Evolutionary conservation across 2,329 filamentous ascomycete genomes (phyloP), one percentile per base, ranked within the genome.

Genomic region (Trichoderma citrinoviride): DNA sequence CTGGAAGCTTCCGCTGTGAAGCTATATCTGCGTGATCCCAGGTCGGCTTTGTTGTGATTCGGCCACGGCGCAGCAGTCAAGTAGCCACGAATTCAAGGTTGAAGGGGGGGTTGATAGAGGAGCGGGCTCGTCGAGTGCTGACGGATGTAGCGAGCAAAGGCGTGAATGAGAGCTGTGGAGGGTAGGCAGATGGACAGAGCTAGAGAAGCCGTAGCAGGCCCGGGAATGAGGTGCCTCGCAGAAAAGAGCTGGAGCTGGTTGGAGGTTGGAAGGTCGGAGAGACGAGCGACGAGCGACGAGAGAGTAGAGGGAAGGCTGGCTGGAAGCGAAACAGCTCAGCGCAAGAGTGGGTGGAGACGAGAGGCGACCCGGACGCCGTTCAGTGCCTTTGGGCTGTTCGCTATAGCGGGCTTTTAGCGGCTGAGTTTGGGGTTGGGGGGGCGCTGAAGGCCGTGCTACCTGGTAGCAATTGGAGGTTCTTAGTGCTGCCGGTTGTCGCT

Each of bases 271-370:
- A 41, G 47, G 46, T 61, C 47, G 33, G 57, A 60, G 47, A 60
- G 44, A 50, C 33, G 33, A 37, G 33, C 33, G 33, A 37, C 14
- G 33, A 37, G 33, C 33, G 33, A 37, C 33, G 41, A 27, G 19
- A 23, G 52, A 41, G 25, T n/a, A 37, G 33, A 52, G 47, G 52
- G 44, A 49, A 60, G 57, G 57, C 46, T 61, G 57, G 57, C 46
- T 61, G 57, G 57, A 60, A 61, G 47, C 57, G 57, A 61, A 61
- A 43, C 57, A 61, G 57, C 57, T 61, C 47, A 23, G 19, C 49
- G 23, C 29, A 41, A 49, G 40, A 61, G 57, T 61, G 57, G 57
- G 57, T 61, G 57, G 57, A 50, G 57, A 61, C 57, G 15, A 54
- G n/a, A 57, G 44, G 33, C 33, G 33, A 37, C 33, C 12, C 33